These are phyloP conservation scores for Thermomyces lanuginosus DNA, from an alignment of 2,329 filamentous ascomycete species.

Conservation along the genomic window DNA sequence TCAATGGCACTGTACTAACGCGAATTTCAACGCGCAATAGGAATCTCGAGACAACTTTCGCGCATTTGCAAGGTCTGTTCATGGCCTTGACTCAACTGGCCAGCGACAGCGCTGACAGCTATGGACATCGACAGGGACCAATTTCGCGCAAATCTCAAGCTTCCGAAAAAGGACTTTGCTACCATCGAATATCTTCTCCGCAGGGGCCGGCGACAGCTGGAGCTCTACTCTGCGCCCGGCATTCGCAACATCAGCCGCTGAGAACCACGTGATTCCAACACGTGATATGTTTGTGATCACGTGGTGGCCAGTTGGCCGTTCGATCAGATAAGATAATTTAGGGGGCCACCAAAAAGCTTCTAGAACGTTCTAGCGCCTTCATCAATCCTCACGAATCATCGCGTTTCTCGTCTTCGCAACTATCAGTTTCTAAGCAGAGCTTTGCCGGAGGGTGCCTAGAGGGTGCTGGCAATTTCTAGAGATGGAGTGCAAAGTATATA, in stretches of 20 bases:
- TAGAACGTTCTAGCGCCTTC: background rate
- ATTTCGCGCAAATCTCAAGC: conserved; percentile 51
- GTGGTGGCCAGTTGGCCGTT: conserved; percentile 4
- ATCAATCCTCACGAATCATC: background rate
- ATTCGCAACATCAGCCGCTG: conserved; percentile 53
- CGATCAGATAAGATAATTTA: too few relatives aligned
- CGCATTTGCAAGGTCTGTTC: conserved; percentile 25
- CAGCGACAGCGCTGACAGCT: conserved; percentile 28
- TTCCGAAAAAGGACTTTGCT: conserved; percentile 72
- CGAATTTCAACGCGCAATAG: conserved; percentile 12
- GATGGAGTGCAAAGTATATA: too few relatives aligned
- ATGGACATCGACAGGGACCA: too few relatives aligned
- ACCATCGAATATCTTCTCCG: conserved; percentile 73
- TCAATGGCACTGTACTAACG: conserved; percentile 1
- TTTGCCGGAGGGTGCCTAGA: too few relatives aligned
- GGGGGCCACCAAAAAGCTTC: too few relatives aligned
- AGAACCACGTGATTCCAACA: background rate
- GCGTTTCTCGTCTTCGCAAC: too few relatives aligned
- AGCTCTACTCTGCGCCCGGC: conserved; percentile 61
- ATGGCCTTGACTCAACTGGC: conserved; percentile 5
- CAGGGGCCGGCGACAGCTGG: conserved; percentile 65
- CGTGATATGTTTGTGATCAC: conserved; percentile 3
- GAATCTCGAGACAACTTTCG: conserved; percentile 27
- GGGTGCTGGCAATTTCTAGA: too few relatives aligned
- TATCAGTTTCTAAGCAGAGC: too few relatives aligned